A percentile compares a stretch with the other conserved stretches of the same genome.
Evolutionary conservation across 2,329 filamentous ascomycete species (phyloP).

Genomic region (Boeremia lycopersici): DNA sequence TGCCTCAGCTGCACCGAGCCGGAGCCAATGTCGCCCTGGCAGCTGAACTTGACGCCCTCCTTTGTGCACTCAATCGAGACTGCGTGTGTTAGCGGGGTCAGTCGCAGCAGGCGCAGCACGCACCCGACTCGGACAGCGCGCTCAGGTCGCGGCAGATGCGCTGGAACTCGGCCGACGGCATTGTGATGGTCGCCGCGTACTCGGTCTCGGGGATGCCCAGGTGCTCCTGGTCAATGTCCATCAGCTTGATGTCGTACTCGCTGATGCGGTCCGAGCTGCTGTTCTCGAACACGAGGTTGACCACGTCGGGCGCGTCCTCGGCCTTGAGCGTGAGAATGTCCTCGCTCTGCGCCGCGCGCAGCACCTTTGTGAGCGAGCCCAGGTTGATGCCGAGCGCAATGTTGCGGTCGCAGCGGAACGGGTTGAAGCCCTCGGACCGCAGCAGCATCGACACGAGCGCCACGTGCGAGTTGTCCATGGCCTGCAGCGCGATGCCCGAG

Average conservation of each 20-base stretch:
- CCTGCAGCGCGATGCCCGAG: conserved; percentile 95
- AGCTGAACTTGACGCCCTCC: conserved; percentile 95
- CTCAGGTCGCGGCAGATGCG: conserved; percentile 92
- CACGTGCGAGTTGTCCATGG: conserved; percentile 99
- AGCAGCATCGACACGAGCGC: conserved; percentile 99
- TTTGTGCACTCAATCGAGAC: conserved; percentile 96
- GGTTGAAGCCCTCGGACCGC: conserved; percentile 90
- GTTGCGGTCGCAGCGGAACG: conserved; percentile 98
- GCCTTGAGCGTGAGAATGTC: conserved; percentile 97
- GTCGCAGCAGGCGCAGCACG: conserved; percentile 49
- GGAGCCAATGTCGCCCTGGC: conserved; percentile 93
- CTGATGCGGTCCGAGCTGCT: conserved; percentile 85
- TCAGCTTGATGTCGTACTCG: conserved; percentile 99
- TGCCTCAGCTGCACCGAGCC: conserved; percentile 90
- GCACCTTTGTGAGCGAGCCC: conserved; percentile 93
- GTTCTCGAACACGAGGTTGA: conserved; percentile 96
- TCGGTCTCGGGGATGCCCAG: conserved; percentile 99
- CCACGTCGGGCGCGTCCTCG: conserved; percentile 91
- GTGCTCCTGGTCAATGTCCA: conserved; percentile 99
- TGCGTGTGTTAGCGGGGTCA: conserved; percentile 44
- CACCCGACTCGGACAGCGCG: conserved; percentile 94
- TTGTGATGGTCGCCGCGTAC: conserved; percentile 86
- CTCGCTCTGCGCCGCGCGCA: conserved; percentile 91
- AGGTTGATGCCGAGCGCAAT: conserved; percentile 98
- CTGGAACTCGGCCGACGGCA: conserved; percentile 90